Base-by-base conservation (phyloP, 257 asterid genomes). In the Solanum pinnatisectum region DNA sequence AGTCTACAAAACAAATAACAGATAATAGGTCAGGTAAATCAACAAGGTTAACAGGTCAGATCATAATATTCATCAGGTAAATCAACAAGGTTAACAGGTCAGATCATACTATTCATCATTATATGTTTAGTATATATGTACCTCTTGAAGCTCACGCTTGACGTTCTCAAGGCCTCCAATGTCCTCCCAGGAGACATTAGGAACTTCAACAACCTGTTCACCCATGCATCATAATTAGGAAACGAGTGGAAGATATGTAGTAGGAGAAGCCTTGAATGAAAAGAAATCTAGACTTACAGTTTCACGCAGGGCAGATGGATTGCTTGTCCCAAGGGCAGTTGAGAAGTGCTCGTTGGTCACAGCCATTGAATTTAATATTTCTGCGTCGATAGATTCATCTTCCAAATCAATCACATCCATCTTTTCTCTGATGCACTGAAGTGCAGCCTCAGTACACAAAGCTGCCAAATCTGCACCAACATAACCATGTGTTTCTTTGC, bases 401-500 rank as follows among this genome's bases (percentile, higher is more conserved):
- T 95, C 98, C 90, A 96, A 92, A 86, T 96, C 98, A 59, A 96
- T 96, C 85, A 96, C 96, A 68, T 96, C 99, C 99, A 96, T 96
- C 92, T 96, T 96, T 94, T 96, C 99, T 91, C 99, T 94, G 88
- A 96, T 96, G 93, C 99, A 95, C 82, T 96, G 98, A 59, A 96
- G 96, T 8, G 99, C 99, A 83, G 98, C 96, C 91, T 96, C 98
- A 35, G 99, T 96, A 91, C 99, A 96, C 88, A 96, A 87, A n/a
- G 99, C 98, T 84, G 99, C 99, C 65, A 96, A 92, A 90, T 96
- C 99, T 33, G 98, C 98, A 86, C 99, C 99, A 72, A 96, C 99
- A 88, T 94, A 95, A 3, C 99, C 99, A 49, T 95, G 99, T 11
- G 98, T 96, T 83, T 94, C 96, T 91, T 93, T 96, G 44, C 93